These are phyloP conservation scores for Phytophthora aleatoria DNA, from an alignment of 352 stramenopile genomes.

Conservation along the genomic window DNA sequence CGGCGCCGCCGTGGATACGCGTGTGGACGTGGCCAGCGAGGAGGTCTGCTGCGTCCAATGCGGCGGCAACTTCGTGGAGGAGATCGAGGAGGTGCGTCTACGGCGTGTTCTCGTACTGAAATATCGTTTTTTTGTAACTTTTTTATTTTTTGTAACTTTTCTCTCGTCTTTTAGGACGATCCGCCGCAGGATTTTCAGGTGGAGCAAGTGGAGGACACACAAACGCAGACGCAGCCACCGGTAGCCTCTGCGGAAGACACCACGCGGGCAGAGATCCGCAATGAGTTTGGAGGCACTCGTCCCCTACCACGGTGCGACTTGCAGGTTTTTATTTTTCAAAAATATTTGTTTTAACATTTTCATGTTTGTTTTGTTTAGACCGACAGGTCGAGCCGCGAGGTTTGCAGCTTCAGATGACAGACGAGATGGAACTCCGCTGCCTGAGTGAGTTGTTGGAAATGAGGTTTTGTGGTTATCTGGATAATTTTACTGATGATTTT, in stretches of 20 bases:
- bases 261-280: constrained; percentile 30
- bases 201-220: constrained; percentile 28
- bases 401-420: constrained; percentile 27
- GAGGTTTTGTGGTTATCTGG: background rate
- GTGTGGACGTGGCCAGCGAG: constrained; percentile 56
- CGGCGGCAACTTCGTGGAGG: constrained; percentile 85
- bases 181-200: constrained; percentile 60
- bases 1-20: constrained; percentile 51
- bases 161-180: constrained; percentile 52
- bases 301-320: constrained; percentile 23
- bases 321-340: background rate
- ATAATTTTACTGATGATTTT: constrained; percentile 3
- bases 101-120: background rate
- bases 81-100: constrained; percentile 67
- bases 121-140: constrained; percentile 2
- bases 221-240: constrained; percentile 24
- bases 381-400: constrained; percentile 16
- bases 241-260: constrained; percentile 3
- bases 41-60: constrained; percentile 79
- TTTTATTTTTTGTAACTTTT: constrained; percentile 11
- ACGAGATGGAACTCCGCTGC: constrained; percentile 23
- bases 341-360: constrained; percentile 8
- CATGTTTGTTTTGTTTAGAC: constrained; percentile 18
- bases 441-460: constrained; percentile 27
- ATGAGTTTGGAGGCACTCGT: constrained; percentile 39